phyloP scores from a whole-genome alignment of 1,284 basidiomycete genomes.

The Heliocybe sulcata region DNA sequence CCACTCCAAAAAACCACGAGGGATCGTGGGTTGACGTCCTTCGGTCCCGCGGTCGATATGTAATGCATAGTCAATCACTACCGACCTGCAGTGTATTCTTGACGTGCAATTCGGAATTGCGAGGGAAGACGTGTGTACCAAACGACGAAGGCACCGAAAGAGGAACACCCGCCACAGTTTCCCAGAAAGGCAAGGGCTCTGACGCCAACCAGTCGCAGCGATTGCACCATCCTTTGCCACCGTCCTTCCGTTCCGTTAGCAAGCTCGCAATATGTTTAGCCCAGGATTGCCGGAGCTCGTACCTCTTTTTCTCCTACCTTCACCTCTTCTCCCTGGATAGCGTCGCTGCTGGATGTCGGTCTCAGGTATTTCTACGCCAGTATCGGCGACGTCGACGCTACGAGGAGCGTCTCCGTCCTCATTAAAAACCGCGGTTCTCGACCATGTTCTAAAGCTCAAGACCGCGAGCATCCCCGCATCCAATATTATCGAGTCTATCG shows the following conservation, averaged over 20 bases:
- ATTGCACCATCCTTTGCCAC: constrained; percentile 2
- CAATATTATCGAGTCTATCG: constrained; percentile 57
- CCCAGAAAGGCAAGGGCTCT: constrained; percentile 1
- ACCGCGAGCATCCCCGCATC: constrained; percentile 39
- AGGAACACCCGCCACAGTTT: background rate
- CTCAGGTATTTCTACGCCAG: constrained; percentile 17
- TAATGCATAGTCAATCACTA: too few species aligned
- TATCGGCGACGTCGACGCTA: constrained; percentile 25
- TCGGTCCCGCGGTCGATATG: too few species aligned
- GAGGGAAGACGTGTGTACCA: background rate
- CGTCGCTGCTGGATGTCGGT: background rate
- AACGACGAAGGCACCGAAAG: background rate
- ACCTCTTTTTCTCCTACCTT: background rate
- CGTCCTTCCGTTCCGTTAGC: background rate
- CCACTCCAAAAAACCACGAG: too few species aligned
- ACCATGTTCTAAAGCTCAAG: constrained; percentile 16
- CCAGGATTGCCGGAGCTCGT: background rate
- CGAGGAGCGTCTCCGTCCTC: constrained; percentile 19
- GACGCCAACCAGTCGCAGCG: background rate
- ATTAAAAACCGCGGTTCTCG: constrained; percentile 15
- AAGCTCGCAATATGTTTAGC: background rate
- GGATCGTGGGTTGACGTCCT: too few species aligned
- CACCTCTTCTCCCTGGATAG: background rate
- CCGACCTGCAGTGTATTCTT: background rate
- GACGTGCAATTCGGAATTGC: background rate